Base-by-base conservation (phyloP, 2,329 filamentous ascomycete species). In the Mycosphaerelloides madeirae region DNA sequence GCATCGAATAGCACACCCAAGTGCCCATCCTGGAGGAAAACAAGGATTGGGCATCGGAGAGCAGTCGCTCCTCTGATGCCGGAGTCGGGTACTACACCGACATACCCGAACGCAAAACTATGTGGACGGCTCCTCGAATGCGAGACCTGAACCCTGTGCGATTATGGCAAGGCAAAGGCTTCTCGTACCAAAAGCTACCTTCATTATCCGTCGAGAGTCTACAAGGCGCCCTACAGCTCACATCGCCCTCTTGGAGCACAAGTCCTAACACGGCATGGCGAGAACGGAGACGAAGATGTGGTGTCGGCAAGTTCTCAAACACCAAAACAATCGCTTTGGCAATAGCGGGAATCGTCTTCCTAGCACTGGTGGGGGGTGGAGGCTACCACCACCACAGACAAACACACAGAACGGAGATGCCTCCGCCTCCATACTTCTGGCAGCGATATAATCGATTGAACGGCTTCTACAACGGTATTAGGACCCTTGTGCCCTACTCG, bases 401-500 rank as follows among this genome's bases (percentile, higher is more conserved):
- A 29, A 41, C 31, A 31, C 40, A 35, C 32, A 20, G 34, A 38
- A 43, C 41, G 18, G 49, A 64, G 45, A 55, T 59, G 37, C 55
- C 62, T 34, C 61, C 64, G 38, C 59, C 62, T 38, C 56, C 60
- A 45, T 73, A 68, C 50, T 65, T 65, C 53, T 74, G 71, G 71
- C 66, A 72, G 54, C 62, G 68, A 50, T 74, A 68, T 44, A 58
- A 65, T 31, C 59, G 66, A 35, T 51, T 75, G 38, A 66, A 68
- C 47, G 71, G 69, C 32, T 73, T 68, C 56, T 75, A 70, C 60
- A 73, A 72, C 40, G 72, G 72, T 41, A 62, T 75, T 29, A 64
- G 69, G 40, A 72, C 66, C 16, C 59, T 75, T 12, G 71, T 74
- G 16, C 64, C 68, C 2, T 62, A 57, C 38, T 56, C 58, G 20